phyloP scores from a whole-genome alignment of 1,284 basidiomycete genomes.

The Pseudozyma flocculosa region DNA sequence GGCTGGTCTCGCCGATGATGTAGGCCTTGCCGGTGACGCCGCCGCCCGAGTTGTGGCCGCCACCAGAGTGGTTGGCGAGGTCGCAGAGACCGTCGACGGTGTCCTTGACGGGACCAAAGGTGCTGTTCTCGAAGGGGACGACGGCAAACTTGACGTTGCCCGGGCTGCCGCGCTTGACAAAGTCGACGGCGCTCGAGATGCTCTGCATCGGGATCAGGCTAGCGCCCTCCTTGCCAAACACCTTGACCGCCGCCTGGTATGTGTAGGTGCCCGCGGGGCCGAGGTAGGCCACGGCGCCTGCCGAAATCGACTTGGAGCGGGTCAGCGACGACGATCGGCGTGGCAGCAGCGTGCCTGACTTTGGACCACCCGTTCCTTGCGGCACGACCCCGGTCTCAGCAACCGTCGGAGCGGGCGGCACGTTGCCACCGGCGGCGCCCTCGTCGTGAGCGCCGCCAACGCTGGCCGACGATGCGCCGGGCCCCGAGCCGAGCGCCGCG shows the following conservation, averaged over 20 bases:
- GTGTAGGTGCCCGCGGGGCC: slow-evolving; percentile 36
- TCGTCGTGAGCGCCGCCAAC: too few relatives aligned
- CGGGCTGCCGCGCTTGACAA: slow-evolving; percentile 29
- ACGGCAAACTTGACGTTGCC: slow-evolving; percentile 37
- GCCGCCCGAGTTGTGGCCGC: slow-evolving; percentile 2
- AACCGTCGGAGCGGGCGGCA: slow-evolving; percentile 30
- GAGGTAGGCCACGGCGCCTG: slow-evolving; percentile 32
- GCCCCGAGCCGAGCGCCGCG: neutral
- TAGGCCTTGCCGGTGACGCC: slow-evolving; percentile 7
- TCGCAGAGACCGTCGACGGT: slow-evolving; percentile 27
- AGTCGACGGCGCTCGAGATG: slow-evolving; percentile 36
- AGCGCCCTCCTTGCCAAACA: slow-evolving; percentile 22
- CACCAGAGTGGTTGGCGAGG: slow-evolving; percentile 6
- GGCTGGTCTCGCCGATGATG: slow-evolving; percentile 27
- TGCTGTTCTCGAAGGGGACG: slow-evolving; percentile 35
- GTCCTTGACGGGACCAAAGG: slow-evolving; percentile 30
- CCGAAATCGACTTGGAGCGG: slow-evolving; percentile 33
- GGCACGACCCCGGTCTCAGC: slow-evolving; percentile 41
- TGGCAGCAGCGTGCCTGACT: slow-evolving; percentile 31
- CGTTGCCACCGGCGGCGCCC: slow-evolving; percentile 5
- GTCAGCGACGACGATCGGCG: slow-evolving; percentile 25
- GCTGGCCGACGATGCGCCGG: too few relatives aligned
- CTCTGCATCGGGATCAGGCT: slow-evolving; percentile 37
- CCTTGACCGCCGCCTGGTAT: slow-evolving; percentile 34
- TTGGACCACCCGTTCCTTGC: slow-evolving; percentile 38